Conservation (phyloP, 148 eudicot species). For the Rhododendron williamsianum region DNA sequence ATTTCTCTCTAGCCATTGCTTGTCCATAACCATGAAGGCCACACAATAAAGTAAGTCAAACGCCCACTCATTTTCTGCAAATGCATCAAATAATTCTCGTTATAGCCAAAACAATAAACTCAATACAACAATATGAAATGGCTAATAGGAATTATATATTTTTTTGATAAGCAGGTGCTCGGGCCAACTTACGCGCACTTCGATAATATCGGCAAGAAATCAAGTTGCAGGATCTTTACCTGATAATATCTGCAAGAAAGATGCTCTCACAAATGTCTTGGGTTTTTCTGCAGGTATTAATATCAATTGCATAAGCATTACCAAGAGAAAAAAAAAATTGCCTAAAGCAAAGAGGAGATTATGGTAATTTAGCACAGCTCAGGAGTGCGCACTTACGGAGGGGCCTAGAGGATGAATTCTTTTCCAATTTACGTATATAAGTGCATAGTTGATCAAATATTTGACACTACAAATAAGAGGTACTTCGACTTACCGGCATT, state of each 20-base stretch:
- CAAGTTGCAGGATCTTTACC: conserved; percentile 30
- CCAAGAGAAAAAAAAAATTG: neutral
- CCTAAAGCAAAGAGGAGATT: neutral
- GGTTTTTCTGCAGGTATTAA: conserved; percentile 47
- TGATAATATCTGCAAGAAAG: conserved; percentile 71
- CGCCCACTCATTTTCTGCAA: conserved; percentile 83
- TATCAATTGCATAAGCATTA: conserved; percentile 10
- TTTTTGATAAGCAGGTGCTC: no score
- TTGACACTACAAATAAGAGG: neutral
- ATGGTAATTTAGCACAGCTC: neutral
- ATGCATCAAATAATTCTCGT: neutral
- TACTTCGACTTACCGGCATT: conserved; percentile 48
- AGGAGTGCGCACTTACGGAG: neutral
- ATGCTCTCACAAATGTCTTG: conserved; percentile 54
- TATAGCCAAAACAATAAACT: neutral
- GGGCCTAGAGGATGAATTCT: neutral
- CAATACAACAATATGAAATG: no score
- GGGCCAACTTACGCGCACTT: neutral
- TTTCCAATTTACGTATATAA: neutral
- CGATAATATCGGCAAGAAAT: neutral
- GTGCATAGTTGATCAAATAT: neutral
- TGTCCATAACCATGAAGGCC: conserved; percentile 81
- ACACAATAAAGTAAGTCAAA: conserved; percentile 83
- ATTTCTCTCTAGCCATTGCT: conserved; percentile 67
- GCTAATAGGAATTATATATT: neutral